These are phyloP conservation scores for Nannochloris sp. DNA, from an alignment of 139 green algal species.

Conservation along the genomic window DNA sequence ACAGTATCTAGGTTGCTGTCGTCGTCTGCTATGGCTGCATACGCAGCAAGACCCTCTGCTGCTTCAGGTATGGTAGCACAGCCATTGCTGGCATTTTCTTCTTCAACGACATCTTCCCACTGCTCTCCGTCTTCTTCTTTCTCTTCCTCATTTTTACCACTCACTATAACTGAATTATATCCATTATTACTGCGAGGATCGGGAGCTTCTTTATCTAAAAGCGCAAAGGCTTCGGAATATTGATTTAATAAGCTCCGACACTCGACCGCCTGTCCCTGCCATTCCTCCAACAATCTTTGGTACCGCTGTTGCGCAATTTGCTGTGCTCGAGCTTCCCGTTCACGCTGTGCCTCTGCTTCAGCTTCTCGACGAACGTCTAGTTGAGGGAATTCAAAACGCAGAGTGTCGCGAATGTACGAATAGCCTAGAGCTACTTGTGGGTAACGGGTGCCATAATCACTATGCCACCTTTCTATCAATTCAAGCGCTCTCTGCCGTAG, in stretches of 20 bases:
- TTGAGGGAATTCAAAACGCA: conserved; percentile 26
- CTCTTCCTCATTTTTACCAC: background rate
- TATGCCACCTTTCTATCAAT: conserved; percentile 26
- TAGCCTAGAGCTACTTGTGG: conserved; percentile 15
- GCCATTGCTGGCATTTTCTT: background rate
- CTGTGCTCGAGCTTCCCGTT: background rate
- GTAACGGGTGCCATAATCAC: background rate
- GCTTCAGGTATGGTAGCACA: background rate
- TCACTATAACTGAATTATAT: background rate
- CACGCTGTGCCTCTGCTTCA: background rate
- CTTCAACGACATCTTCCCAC: conserved; percentile 18
- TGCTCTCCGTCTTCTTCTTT: conserved; percentile 3
- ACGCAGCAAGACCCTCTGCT: background rate
- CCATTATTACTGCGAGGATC: background rate
- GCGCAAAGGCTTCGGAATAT: conserved; percentile 10
- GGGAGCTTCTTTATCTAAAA: background rate
- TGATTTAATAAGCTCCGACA: background rate
- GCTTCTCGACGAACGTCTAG: conserved; percentile 4
- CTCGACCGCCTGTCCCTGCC: background rate
- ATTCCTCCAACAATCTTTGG: background rate
- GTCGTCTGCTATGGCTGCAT: background rate
- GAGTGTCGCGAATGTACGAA: conserved; percentile 27
- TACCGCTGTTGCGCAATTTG: background rate
- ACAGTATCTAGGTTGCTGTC: no score
- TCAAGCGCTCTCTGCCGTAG: conserved; percentile 19